A percentile compares a stretch with the other conserved stretches of the same genome.
Evolutionary conservation across 768 basidiomycete genomes (phyloP).

Genomic region (Phaffia australis): DNA sequence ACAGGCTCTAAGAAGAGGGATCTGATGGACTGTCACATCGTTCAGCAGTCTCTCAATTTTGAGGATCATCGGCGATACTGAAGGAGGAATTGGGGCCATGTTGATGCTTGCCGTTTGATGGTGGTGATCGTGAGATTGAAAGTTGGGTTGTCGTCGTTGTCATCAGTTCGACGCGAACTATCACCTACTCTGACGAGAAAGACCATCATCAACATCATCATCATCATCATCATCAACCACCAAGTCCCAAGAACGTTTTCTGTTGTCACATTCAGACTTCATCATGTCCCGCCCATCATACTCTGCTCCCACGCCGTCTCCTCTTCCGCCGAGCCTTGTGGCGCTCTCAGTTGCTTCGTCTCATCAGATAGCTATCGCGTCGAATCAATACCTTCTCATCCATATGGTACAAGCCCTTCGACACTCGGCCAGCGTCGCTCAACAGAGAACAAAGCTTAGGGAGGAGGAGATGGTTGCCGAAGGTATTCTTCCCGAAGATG

Average conservation of each 20-base stretch:
- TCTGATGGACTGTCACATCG: slow-evolving; percentile 59
- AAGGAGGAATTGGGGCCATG: too few species aligned
- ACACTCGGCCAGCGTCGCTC: slow-evolving; percentile 61
- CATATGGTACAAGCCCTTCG: slow-evolving; percentile 65
- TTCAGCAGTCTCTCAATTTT: slow-evolving; percentile 48
- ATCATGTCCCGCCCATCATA: slow-evolving; percentile 3
- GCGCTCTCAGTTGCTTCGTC: slow-evolving; percentile 33
- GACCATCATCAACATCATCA: not conserved
- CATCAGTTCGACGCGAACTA: slow-evolving; percentile 1
- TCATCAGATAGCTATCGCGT: slow-evolving; percentile 33
- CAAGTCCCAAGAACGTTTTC: not conserved
- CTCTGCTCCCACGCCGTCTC: slow-evolving; percentile 8
- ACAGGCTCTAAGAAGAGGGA: slow-evolving; percentile 62
- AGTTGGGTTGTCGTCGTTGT: not conserved
- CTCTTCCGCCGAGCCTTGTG: slow-evolving; percentile 31
- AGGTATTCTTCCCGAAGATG: slow-evolving; percentile 46
- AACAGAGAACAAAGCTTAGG: slow-evolving; percentile 53
- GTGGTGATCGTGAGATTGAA: too few species aligned
- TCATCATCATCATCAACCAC: not conserved
- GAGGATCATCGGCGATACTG: slow-evolving; percentile 41
- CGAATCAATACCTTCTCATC: slow-evolving; percentile 59
- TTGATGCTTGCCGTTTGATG: too few species aligned
- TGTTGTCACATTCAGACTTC: not conserved
- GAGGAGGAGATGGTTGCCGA: slow-evolving; percentile 72
- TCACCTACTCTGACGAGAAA: not conserved